Evolutionary conservation across 495 filamentous ascomycete species (phyloP), one percentile per base, ranked within the genome.

Genomic region (Chlorociboria aeruginascens): DNA sequence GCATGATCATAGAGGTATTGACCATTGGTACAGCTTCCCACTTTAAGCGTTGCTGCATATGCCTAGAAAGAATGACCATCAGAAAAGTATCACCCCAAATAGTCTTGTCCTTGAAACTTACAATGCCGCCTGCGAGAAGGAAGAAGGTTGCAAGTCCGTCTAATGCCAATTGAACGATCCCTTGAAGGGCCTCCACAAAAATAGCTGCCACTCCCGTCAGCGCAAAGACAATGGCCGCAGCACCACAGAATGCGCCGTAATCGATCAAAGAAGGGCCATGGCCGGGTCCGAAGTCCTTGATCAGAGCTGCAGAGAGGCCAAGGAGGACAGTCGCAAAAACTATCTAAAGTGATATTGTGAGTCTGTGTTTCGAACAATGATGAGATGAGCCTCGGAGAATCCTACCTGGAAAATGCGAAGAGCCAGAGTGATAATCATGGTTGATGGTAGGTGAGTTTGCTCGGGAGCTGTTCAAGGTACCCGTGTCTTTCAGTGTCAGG

Each of bases 71-170:
- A 14, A 12, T 38, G 35, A 32, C 41, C 37, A 28, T 33, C 1
- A 28, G 13, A 28, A 28, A n/a, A 8, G 9, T 8, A 2, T 20
- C 31, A 12, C 9, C 14, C 7, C 1, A 32, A 13, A 6, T 14
- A 25, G 7, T 10, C 13, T 13, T 32, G 35, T 25, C 20, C 20
- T 36, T 8, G 35, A 17, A 9, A 72, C 77, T 54, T 69, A 79
- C 76, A 44, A 77, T 69, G 14, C 67, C 77, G 31, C 68, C 73
- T 10, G 68, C 73, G 3, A 79, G 58, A 34, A 72, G 64, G 30
- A 76, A 62, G 12, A 74, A 43, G 0, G 55, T 50, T 0, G 67
- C 58, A 0, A 78, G 32, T 0, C 54, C 70, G 54, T 79, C 76
- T 1, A 72, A 52, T 0, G 48, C 62, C 39, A 70, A 54, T 4